Conservation (phyloP, 805 yeast genomes). For the Candida succiphila region DNA sequence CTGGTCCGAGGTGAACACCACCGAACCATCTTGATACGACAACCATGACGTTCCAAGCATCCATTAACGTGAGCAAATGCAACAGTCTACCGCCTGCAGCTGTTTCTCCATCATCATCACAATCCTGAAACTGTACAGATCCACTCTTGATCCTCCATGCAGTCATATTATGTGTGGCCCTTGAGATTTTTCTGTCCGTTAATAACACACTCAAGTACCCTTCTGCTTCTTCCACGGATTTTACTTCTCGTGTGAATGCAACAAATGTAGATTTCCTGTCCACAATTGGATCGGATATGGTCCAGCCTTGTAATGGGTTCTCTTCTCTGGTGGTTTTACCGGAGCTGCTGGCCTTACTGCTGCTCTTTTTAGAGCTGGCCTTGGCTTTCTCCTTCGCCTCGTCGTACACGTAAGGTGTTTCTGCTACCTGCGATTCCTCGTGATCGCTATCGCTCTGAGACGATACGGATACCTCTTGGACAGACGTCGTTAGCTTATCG, state of each 20-base stretch:
- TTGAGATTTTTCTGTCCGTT: constrained; percentile 54
- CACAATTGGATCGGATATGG: constrained; percentile 59
- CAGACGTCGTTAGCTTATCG: neutral
- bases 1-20: constrained; percentile 87
- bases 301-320: constrained; percentile 67
- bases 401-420: constrained; percentile 11
- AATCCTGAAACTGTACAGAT: constrained; percentile 60
- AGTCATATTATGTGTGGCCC: constrained; percentile 72
- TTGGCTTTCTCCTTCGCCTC: constrained; percentile 18
- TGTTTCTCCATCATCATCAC: constrained; percentile 95
- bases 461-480: neutral
- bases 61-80: constrained; percentile 66
- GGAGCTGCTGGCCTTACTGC: constrained; percentile 2
- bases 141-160: constrained; percentile 71
- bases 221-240: constrained; percentile 60
- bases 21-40: constrained; percentile 91
- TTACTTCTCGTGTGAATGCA: constrained; percentile 58
- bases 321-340: constrained; percentile 1
- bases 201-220: constrained; percentile 39
- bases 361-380: constrained; percentile 5
- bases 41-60: constrained; percentile 76
- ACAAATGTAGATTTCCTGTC: constrained; percentile 85
- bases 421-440: constrained; percentile 1
- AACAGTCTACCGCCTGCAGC: constrained; percentile 89
- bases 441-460: constrained; percentile 2